A percentile compares a stretch with the other conserved stretches of the same genome.
phyloP scores from a whole-genome alignment of 2,329 filamentous ascomycete species.

The Neopestalotiopsis clavispora region DNA sequence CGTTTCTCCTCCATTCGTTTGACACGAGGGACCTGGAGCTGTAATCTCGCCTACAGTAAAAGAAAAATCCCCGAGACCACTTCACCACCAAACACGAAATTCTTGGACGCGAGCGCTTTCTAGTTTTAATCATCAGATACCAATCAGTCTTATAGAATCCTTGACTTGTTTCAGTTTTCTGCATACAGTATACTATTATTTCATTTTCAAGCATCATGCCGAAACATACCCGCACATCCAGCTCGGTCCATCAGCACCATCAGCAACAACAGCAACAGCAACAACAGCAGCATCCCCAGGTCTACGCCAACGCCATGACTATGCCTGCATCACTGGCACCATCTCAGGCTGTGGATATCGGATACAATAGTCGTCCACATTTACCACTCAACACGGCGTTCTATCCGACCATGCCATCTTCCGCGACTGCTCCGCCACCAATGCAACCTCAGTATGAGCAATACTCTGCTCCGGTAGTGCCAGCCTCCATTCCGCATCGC shows the following conservation, averaged over 20 bases:
- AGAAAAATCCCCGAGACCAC: constrained; percentile 17
- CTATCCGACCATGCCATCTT: constrained; percentile 41
- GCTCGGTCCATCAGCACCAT: constrained; percentile 36
- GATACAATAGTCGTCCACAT: constrained; percentile 46
- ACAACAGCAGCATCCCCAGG: constrained; percentile 14
- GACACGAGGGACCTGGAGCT: constrained; percentile 40
- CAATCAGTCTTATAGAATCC: constrained; percentile 20
- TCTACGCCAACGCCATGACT: constrained; percentile 40
- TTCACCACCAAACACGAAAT: constrained; percentile 15
- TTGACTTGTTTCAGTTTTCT: constrained; percentile 22
- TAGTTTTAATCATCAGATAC: constrained; percentile 33
- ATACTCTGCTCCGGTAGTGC: constrained; percentile 41
- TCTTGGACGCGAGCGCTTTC: constrained; percentile 15
- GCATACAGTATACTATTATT: constrained; percentile 13
- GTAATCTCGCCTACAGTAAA: constrained; percentile 18
- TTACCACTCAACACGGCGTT: constrained; percentile 43
- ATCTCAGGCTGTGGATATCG: constrained; percentile 46
- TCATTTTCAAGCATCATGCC: constrained; percentile 44
- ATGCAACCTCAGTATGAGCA: constrained; percentile 47
- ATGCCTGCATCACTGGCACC: constrained; percentile 46
- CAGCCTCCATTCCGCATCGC: constrained; percentile 49
- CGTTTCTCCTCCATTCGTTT: constrained; percentile 46
- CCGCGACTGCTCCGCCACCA: constrained; percentile 36
- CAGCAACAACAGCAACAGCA: not conserved
- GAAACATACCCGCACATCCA: constrained; percentile 48